A percentile compares a stretch with the other conserved stretches of the same genome.
These are phyloP conservation scores for Litchi chinensis DNA, from an alignment of 345 rosid species.

Conservation along the genomic window DNA sequence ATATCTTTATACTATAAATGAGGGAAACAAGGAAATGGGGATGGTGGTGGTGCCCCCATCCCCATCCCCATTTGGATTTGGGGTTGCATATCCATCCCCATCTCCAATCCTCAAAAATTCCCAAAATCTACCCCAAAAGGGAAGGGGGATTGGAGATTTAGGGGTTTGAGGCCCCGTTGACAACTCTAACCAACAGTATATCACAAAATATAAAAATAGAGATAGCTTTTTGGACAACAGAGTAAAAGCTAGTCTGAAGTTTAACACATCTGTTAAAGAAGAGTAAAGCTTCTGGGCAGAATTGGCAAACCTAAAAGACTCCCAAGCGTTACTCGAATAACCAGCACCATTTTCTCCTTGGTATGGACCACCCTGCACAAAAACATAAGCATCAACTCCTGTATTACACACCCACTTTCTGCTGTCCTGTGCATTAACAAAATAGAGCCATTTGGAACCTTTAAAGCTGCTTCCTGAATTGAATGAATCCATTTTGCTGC, in stretches of 20 bases:
- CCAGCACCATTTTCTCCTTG: conserved; percentile 47
- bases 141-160: too few relatives aligned
- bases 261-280: not conserved
- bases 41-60: too few relatives aligned
- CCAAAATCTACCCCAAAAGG: too few relatives aligned
- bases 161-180: too few relatives aligned
- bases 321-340: conserved; percentile 72
- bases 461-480: conserved; percentile 74
- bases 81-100: too few relatives aligned
- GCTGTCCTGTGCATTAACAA: conserved; percentile 4
- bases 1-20: too few relatives aligned
- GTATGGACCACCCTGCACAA: conserved; percentile 57
- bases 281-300: not conserved
- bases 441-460: conserved; percentile 47
- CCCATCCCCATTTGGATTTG: too few relatives aligned
- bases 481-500: conserved; percentile 95
- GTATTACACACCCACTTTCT: conserved; percentile 5
- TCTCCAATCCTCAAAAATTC: too few relatives aligned
- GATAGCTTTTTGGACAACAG: conserved; percentile 10
- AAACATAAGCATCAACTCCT: conserved; percentile 30
- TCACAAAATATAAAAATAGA: not conserved
- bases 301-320: conserved; percentile 57
- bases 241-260: not conserved
- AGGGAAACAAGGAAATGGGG: too few relatives aligned
- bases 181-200: conserved; percentile 18